Conservation (phyloP, 169 alveolate species). For the Fabrea salina region DNA sequence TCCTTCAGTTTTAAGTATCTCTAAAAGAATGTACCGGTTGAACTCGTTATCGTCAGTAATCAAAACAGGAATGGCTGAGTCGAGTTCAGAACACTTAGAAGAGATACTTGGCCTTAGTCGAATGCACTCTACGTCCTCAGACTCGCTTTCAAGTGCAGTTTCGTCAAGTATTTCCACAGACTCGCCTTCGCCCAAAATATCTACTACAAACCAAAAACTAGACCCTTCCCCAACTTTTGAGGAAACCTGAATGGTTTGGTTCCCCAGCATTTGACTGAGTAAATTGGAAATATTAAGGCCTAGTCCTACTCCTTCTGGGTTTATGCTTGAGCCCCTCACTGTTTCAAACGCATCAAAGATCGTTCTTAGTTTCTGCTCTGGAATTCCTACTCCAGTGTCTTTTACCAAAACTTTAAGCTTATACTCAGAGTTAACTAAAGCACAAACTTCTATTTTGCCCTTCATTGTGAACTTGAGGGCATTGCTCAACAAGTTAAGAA, state of each 20-base stretch:
- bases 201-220: background rate
- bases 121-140: too few relatives aligned
- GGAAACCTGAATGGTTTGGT: background rate
- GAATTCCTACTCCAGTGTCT: constrained; percentile 23
- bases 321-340: background rate
- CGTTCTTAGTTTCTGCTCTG: background rate
- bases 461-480: constrained; percentile 9
- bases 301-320: constrained; percentile 21
- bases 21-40: background rate
- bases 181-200: too few relatives aligned
- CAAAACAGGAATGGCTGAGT: too few relatives aligned
- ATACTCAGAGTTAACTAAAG: background rate
- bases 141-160: too few relatives aligned
- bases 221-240: background rate
- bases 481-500: background rate
- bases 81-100: too few relatives aligned
- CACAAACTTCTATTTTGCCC: background rate
- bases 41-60: constrained; percentile 6
- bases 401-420: background rate
- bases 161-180: too few relatives aligned
- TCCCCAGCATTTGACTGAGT: background rate
- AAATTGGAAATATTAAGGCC: constrained; percentile 17
- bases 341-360: background rate
- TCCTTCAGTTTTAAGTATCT: background rate
- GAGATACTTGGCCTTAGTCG: too few relatives aligned